Evolutionary conservation across 2,329 filamentous ascomycete genomes (phyloP), one percentile per base, ranked within the genome.

Genomic region (Pseudocercospora eumusae): DNA sequence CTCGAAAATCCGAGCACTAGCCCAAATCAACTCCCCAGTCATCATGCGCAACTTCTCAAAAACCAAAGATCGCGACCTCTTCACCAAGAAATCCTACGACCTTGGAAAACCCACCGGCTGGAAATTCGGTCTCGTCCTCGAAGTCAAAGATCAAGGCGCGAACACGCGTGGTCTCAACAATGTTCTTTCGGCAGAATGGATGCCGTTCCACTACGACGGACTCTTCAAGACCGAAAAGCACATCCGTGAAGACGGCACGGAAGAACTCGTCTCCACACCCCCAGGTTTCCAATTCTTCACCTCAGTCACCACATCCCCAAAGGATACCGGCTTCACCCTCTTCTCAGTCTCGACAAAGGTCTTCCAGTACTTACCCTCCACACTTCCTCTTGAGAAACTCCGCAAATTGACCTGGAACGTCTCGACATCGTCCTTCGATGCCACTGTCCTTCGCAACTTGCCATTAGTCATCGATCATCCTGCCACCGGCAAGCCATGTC

Each of bases 191-290:
- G 45, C 58, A 2, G 62, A 64, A 49, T 61, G 58, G 58, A 64
- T 64, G 62, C 62, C 62, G n/a, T 61, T 61, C 45, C 62, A 64
- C 40, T 64, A 50, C 50, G 62, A 64, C 36, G 62, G 62, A n/a
- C 54, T 64, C 28, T 64, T 64, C 54, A 64, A 64, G 33, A 63
- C 61, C 2, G 57, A 60, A 45, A 63, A 55, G 25, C 52, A 36
- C 7, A 20, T 27, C 8, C 33, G n/a, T 5, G 20, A 28, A n/a
- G 62, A 61, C 25, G 62, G 59, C 6, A 55, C 45, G 2, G 62
- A 64, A 27, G 28, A 64, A 25, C 21, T 60, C 18, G 53, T 63
- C 1, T 54, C 61, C n/a, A 63, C 57, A 10, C 61, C 61, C 11
- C 61, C 61, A 5, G 52, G 58, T 13, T 64, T 64, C 55, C 62